Percentiles rank a stretch among this genome's conserved stretches.
Conservation (phyloP, 2,329 filamentous ascomycete genomes). For the Fusarium burgessii region DNA sequence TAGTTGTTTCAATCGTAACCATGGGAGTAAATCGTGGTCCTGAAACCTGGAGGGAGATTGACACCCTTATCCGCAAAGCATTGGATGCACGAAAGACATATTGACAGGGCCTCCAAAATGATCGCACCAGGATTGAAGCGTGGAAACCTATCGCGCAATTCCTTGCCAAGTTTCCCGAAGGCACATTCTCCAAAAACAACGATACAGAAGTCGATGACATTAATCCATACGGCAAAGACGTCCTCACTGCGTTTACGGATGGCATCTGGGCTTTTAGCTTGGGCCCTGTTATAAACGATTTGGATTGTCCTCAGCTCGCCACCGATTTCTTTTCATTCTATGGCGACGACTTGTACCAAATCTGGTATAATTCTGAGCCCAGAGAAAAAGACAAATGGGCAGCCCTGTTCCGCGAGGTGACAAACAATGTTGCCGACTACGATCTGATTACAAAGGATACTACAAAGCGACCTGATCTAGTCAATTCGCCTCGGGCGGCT, state of each 20-base stretch:
- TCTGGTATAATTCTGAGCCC: not conserved
- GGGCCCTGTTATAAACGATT: not conserved
- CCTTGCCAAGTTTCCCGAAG: not conserved
- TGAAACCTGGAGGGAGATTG: not conserved
- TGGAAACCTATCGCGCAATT: not conserved
- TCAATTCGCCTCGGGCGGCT: not conserved
- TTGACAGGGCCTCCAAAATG: not conserved
- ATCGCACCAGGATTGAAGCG: not conserved
- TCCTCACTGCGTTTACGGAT: not conserved
- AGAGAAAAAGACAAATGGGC: not conserved
- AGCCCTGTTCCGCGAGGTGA: not conserved
- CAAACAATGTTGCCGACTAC: not conserved
- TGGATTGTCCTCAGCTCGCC: not conserved
- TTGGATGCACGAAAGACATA: not conserved
- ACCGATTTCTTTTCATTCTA: not conserved
- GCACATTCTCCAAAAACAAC: not conserved
- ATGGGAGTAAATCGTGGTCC: not conserved
- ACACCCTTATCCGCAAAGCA: not conserved
- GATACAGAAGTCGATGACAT: not conserved
- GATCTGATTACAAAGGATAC: not conserved
- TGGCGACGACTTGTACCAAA: not conserved
- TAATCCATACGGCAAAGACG: not conserved
- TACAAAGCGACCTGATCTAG: not conserved
- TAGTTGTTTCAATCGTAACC: too few species aligned
- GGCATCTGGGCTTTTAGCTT: not conserved